Evolutionary conservation across 1,284 basidiomycete species (phyloP).

Genomic region (Cutaneotrichosporon dermatis): DNA sequence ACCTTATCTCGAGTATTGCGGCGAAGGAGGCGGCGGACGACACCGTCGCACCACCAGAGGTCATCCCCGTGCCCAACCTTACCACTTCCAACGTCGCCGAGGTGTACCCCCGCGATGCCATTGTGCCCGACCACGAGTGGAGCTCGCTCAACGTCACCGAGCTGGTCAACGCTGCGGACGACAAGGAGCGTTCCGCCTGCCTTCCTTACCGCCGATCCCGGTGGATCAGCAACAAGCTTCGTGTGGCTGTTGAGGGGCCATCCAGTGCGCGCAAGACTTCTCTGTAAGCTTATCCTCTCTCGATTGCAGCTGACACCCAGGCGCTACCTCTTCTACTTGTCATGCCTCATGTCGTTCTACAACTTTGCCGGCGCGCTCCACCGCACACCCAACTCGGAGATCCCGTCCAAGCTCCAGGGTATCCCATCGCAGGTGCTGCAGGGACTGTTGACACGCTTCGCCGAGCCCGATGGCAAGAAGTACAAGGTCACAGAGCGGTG

Average conservation of each 20-base stretch:
- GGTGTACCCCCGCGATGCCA: constrained; percentile 67
- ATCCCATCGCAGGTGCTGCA: constrained; percentile 66
- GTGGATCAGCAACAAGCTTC: constrained; percentile 56
- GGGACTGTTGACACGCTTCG: constrained; percentile 71
- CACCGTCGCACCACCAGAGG: constrained; percentile 35
- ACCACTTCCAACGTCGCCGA: constrained; percentile 63
- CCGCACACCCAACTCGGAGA: constrained; percentile 31
- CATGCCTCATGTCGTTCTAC: constrained; percentile 67
- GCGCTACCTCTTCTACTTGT: constrained; percentile 71
- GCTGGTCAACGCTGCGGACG: constrained; percentile 58
- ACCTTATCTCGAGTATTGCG: constrained; percentile 75
- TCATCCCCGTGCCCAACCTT: constrained; percentile 68
- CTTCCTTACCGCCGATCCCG: constrained; percentile 62
- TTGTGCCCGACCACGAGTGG: constrained; percentile 69
- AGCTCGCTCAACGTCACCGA: constrained; percentile 36
- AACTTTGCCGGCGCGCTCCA: constrained; percentile 43
- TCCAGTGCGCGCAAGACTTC: constrained; percentile 51
- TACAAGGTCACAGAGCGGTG: constrained; percentile 64
- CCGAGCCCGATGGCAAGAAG: constrained; percentile 60
- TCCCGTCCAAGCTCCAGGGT: constrained; percentile 56
- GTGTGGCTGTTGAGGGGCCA: constrained; percentile 21
- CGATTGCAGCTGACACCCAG: constrained; percentile 49
- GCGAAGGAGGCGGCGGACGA: constrained; percentile 53
- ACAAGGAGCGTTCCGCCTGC: constrained; percentile 55
- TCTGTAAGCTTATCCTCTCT: constrained; percentile 52